phyloP scores from a whole-genome alignment of 2,329 filamentous ascomycete genomes.

The Colletotrichum truncatum region DNA sequence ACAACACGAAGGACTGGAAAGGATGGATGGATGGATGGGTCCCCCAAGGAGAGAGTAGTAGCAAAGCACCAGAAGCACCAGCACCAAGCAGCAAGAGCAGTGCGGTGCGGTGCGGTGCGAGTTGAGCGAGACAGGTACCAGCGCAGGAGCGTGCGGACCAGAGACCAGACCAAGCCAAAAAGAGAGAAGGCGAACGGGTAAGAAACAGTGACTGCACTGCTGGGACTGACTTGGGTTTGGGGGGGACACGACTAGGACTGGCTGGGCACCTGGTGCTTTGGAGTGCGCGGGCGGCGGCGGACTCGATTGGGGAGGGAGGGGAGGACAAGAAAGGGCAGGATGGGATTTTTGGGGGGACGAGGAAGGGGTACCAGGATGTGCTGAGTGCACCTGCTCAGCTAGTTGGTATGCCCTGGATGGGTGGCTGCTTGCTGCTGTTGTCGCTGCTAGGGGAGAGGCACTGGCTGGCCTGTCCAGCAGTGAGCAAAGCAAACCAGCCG shows the following conservation, averaged over 20 bases:
- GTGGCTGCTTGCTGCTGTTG: background rate
- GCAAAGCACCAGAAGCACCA: conserved; percentile 2
- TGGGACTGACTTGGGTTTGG: conserved; percentile 1
- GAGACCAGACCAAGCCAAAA: conserved; percentile 20
- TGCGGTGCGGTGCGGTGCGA: conserved; percentile 22
- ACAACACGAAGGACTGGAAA: conserved; percentile 29
- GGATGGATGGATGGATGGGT: conserved; percentile 29
- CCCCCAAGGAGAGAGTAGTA: conserved; percentile 21
- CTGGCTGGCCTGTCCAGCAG: conserved; percentile 18
- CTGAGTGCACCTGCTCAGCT: conserved; percentile 15
- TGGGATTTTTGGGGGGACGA: conserved; percentile 19
- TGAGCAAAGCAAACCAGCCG: background rate
- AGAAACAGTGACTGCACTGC: conserved; percentile 25
- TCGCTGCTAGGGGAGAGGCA: conserved; percentile 20
- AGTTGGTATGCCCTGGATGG: background rate
- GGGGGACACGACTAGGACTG: conserved; percentile 10
- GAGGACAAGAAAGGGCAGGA: background rate
- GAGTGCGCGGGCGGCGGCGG: conserved; percentile 20
- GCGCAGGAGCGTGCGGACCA: conserved; percentile 26
- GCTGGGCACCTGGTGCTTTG: conserved; percentile 16
- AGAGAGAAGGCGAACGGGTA: conserved; percentile 13
- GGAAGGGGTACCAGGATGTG: conserved; percentile 8
- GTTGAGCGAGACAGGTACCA: conserved; percentile 29
- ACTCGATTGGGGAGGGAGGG: conserved; percentile 12
- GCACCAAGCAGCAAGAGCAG: conserved; percentile 8